Conservation (phyloP, 2,329 filamentous ascomycete genomes). For the Zalaria obscura region DNA sequence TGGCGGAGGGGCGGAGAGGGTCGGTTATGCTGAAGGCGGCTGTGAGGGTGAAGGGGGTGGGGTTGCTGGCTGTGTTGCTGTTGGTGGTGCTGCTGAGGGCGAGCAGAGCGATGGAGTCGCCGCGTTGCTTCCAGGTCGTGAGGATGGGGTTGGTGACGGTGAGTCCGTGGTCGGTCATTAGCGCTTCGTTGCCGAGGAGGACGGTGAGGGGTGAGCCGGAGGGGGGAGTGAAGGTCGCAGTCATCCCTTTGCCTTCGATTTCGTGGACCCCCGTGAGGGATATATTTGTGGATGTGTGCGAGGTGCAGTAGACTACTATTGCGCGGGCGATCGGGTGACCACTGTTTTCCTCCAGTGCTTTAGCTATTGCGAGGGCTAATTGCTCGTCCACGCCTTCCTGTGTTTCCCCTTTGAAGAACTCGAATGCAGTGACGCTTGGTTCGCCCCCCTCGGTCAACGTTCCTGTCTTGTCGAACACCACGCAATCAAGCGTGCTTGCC, state of each 20-base stretch:
- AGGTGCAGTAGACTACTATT: conserved; percentile 47
- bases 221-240: conserved; percentile 33
- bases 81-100: conserved; percentile 11
- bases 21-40: conserved; percentile 68
- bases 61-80: conserved; percentile 1
- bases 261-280: conserved; percentile 39
- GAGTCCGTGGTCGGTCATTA: conserved; percentile 38
- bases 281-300: conserved; percentile 12
- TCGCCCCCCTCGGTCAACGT: conserved; percentile 63
- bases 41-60: conserved; percentile 31
- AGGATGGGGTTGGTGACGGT: conserved; percentile 11
- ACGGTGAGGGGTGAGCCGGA: conserved; percentile 24
- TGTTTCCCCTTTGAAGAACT: conserved; percentile 7
- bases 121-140: conserved; percentile 25
- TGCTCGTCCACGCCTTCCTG: conserved; percentile 8
- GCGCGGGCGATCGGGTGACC: conserved; percentile 63
- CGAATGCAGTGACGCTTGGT: conserved; percentile 24
- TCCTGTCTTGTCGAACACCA: conserved; percentile 83
- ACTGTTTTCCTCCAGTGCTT: conserved; percentile 54
- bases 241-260: conserved; percentile 57
- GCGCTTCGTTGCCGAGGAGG: conserved; percentile 57
- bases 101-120: conserved; percentile 26
- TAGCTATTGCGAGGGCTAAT: conserved; percentile 39
- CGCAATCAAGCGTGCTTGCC: conserved; percentile 60
- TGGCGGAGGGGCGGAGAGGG: conserved; percentile 60